Evolutionary conservation across 1,139 yeast genomes (phyloP), one percentile per base, ranked within the genome.

Genomic region (Taphrina communis): DNA sequence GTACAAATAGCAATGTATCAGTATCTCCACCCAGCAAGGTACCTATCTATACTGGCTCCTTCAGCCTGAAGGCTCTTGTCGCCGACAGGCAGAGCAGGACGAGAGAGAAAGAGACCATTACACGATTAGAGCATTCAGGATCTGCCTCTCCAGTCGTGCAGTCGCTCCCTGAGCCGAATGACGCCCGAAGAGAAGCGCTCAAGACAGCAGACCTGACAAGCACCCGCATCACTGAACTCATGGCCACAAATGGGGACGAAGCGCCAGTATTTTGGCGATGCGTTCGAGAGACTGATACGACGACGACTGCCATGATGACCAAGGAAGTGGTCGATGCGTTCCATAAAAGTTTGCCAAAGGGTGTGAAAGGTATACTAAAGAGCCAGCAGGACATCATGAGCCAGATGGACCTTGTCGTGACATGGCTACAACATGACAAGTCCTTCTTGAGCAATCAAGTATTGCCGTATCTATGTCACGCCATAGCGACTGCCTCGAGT

Each of bases 41-140:
- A 5, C 62, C 62, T 7, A 12, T 21, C 21, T 42, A 25, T 17
- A 44, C 41, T 25, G 62, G 62, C 25, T 7, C 39, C 6, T 58
- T 58, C 53, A 58, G 42, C 35, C 42, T 58, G 31, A 8, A 21
- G 25, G 62, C 62, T 8, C 53, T 58, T 6, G 42, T 58, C 42
- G 53, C 53, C 8, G 62, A 58, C 42, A 17, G 62, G n/a, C 38
- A 14, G 14, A 31, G 31, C 21, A 42, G 62, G 9, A 25, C 25
- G 17, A 31, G 25, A 39, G 53, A 42, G 42, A 58, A 58, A 41
- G 48, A 42, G 21, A 56, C 50, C 31, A 56, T 56, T 5, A 11
- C 46, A 7, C n/a, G 50, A 14, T 50, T 56, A 11, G 60, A 56
- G 9, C 31, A 50, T 11, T 50, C 53, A 1, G 36, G 53, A 11